Evolutionary conservation across 192 early-diverging fungal species (phyloP).

Genomic region (Powellomyces hirtus): DNA sequence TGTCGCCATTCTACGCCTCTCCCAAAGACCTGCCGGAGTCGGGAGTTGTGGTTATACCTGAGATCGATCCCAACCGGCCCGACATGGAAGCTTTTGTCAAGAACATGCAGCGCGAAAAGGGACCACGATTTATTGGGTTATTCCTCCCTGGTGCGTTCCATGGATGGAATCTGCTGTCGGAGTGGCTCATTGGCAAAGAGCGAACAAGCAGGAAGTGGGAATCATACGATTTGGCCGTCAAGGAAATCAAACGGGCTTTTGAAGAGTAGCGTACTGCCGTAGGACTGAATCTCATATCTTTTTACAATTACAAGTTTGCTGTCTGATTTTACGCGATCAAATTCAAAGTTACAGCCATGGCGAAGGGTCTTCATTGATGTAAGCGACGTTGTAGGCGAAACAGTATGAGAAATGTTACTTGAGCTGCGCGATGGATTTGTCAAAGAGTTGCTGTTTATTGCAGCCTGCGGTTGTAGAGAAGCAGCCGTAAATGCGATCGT

Average conservation of each 20-base stretch:
- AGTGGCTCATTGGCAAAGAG: conserved; percentile 13
- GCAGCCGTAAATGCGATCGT: too few species aligned
- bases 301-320: too few species aligned
- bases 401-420: too few species aligned
- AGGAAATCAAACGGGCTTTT: neutral
- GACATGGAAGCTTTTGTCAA: conserved; percentile 4
- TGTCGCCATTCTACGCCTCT: conserved; percentile 11
- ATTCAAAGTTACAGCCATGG: too few species aligned
- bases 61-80: conserved; percentile 4
- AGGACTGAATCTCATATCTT: too few species aligned
- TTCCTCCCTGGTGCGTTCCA: neutral
- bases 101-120: neutral
- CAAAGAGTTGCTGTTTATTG: too few species aligned
- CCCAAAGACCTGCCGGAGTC: neutral
- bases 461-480: too few species aligned
- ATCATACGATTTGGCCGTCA: neutral
- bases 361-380: too few species aligned
- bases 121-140: neutral
- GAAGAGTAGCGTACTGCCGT: too few species aligned
- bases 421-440: too few species aligned
- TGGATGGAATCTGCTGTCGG: conserved; percentile 1
- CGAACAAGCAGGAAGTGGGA: conserved; percentile 12
- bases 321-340: too few species aligned
- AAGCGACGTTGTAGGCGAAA: too few species aligned
- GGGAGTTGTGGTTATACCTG: neutral